phyloP scores from a whole-genome alignment of 2,329 filamentous ascomycete genomes.

The Orbilia quercus region DNA sequence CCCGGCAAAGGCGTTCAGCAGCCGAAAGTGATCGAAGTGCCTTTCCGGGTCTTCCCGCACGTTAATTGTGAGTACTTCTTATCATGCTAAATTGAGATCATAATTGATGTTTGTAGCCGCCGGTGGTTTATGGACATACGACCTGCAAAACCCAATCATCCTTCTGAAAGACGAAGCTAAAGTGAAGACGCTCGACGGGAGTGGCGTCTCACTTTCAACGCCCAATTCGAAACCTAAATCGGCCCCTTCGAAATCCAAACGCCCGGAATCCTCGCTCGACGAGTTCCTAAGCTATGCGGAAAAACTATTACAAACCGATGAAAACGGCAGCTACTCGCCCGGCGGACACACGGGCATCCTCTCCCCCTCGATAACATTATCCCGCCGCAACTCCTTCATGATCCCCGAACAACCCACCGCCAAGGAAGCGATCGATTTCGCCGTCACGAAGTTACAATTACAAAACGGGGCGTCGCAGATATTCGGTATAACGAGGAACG shows the following conservation, averaged over 20 bases:
- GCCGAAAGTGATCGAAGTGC: conserved; percentile 89
- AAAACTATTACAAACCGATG: conserved; percentile 73
- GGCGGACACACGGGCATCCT: conserved; percentile 69
- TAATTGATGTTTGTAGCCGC: conserved; percentile 53
- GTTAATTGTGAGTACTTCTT: conserved; percentile 73
- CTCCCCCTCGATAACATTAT: conserved; percentile 74
- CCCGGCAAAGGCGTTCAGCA: conserved; percentile 82
- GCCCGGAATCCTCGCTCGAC: conserved; percentile 64
- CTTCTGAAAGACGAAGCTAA: conserved; percentile 84
- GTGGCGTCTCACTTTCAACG: conserved; percentile 51
- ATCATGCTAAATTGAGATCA: conserved; percentile 57
- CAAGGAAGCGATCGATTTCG: conserved; percentile 89
- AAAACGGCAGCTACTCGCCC: conserved; percentile 65
- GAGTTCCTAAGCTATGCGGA: conserved; percentile 83
- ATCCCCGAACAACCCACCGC: conserved; percentile 71
- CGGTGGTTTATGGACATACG: conserved; percentile 70
- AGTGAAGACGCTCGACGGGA: conserved; percentile 68
- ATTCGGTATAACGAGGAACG: conserved; percentile 93
- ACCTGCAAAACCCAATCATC: conserved; percentile 93
- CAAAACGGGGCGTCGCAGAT: conserved; percentile 64
- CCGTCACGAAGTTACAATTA: conserved; percentile 78
- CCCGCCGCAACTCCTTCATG: conserved; percentile 68
- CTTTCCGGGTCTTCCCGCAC: conserved; percentile 91
- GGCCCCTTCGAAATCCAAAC: conserved; percentile 24
- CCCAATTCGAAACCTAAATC: conserved; percentile 37